Evolutionary conservation across 345 rosid species (phyloP), one percentile per base, ranked within the genome.

Genomic region (Populus simonii): DNA sequence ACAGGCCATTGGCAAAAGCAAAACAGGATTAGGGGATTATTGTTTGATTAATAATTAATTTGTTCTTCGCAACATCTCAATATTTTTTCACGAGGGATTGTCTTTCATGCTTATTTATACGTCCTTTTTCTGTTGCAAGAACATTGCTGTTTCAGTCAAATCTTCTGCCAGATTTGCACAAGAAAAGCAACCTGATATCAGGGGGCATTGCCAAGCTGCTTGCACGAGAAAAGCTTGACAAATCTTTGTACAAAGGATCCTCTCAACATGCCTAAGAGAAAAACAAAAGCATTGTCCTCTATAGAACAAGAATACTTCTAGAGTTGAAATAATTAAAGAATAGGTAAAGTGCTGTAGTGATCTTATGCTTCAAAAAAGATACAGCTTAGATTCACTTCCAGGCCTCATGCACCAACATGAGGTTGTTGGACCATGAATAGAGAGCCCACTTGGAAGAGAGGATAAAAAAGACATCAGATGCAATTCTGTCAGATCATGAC

Each of bases 381-480:
- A 33, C 79, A 78, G 71, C 62, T 74, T 27, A 71, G 89, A 87
- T 83, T 87, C 85, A 85, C 36, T 81, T 78, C 59, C 41, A 67
- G 81, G 79, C 74, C 76, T 68, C 84, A 80, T 83, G 87, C 85
- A 51, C 68, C 84, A 79, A 83, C 89, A 79, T 83, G 88, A 79
- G 66, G 66, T 76, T 84, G 88, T 79, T 85, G 87, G 86, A 68
- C 69, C 65, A 67, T 70, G 61, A 74, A 61, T 47, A 33, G 35
- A 33, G 35, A 43, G n/a, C 77, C 59, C 81, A 79, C 72, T 70
- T 51, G 66, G 55, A 72, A 79, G 39, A 74, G 10, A 47, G 36
- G 47, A 55, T 53, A 41, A 59, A 62, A 15, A 51, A 25, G 55
- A 45, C 8, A 57, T 61, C 70, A 23, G 33, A 59, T 29, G 74